Base-by-base conservation (phyloP, 352 stramenopile species). In the Phytophthora crassamura region DNA sequence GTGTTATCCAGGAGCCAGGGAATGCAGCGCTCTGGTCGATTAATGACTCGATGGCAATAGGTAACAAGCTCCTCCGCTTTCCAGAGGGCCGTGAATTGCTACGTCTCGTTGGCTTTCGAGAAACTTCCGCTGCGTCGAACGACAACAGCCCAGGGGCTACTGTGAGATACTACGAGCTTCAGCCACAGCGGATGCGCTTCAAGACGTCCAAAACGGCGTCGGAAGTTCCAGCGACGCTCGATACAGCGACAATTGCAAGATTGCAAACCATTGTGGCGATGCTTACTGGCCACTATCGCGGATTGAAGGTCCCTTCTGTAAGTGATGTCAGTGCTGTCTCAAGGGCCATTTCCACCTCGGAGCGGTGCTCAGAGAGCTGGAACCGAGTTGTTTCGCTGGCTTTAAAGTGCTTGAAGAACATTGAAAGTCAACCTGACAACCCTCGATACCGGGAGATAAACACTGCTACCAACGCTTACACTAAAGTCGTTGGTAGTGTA, bases 301-400 rank as follows among this genome's bases (percentile, higher is more conserved):
- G 72, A 0, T 49, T 92, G 8, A 59, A 80, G 7, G 74, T 65
- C 11, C 49, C 73, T 0, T 54, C 52, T 7, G 52, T 92, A 8
- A 89, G 79, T 51, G 83, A 92, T 33, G 35, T 92, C 9, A 76
- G 69, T 15, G 73, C 79, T 4, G 73, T 90, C 4, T 75, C 83
- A 0, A 75, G 81, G 30, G 79, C 75, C 1, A 54, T 90, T 43
- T 47, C 48, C 1, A n/a, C 32, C 1, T 14, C 55, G 4, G 59
- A 67, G 35, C 39, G 46, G 14, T 66, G 54, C 2, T 53, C 50
- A 0, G 39, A 52, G 11, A 59, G 48, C 0, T 90, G 80, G 81
- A 57, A 55, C 5, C 65, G 71, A 8, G 66, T 86, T 3, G 50
- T 84, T 14, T 74, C 89, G 42, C 34, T 92, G 0, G 72, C 54